A percentile compares a stretch with the other conserved stretches of the same genome.
Conservation (phyloP, 495 filamentous ascomycete species). For the Oidiodendron maius region DNA sequence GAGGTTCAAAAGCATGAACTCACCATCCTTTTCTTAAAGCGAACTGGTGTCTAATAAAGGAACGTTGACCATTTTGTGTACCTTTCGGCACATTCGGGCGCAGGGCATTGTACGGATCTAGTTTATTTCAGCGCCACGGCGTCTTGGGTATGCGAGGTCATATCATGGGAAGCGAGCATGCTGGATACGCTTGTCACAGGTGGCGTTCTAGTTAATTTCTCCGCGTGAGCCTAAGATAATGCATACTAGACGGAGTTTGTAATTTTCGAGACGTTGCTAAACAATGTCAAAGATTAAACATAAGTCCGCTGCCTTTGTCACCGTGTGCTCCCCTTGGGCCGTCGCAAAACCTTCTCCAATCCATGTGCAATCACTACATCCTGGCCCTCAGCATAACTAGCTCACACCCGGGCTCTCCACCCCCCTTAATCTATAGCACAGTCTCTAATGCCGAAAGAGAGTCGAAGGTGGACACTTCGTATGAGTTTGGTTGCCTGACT, state of each 20-base stretch:
- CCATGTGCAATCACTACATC: background rate
- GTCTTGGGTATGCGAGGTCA: background rate
- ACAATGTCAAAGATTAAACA: background rate
- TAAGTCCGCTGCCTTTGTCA: background rate
- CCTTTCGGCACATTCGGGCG: background rate
- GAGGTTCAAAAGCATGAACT: background rate
- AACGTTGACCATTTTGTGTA: background rate
- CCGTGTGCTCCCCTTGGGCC: background rate
- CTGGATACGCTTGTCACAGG: background rate
- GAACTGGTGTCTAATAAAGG: background rate
- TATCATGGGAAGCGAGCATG: background rate
- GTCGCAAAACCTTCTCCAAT: background rate
- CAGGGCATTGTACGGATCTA: too few relatives aligned
- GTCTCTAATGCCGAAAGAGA: conserved; percentile 23
- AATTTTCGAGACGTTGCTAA: too few relatives aligned
- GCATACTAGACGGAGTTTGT: too few relatives aligned
- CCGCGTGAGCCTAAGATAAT: too few relatives aligned
- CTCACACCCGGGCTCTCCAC: too few relatives aligned
- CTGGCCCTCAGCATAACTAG: background rate
- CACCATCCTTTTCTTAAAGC: background rate
- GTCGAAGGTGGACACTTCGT: conserved; percentile 27
- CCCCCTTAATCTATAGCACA: conserved; percentile 17
- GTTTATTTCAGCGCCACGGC: too few relatives aligned
- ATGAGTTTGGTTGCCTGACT: conserved; percentile 30
- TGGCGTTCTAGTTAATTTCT: background rate